Conservation (phyloP, 2,329 filamentous ascomycete species). For the Fusarium redolens region DNA sequence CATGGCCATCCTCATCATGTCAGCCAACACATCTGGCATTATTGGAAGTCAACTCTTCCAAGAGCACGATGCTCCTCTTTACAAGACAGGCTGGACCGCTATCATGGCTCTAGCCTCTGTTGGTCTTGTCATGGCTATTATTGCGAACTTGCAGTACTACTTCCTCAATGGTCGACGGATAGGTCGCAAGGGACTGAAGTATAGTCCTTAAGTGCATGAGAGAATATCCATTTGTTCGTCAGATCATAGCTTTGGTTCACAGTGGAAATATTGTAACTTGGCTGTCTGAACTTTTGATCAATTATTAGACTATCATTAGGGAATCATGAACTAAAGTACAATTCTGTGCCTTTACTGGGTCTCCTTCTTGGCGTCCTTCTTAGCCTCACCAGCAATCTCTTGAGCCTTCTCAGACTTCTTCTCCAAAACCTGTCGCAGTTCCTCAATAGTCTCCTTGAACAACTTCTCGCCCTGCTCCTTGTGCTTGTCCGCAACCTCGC, state of each 20-base stretch:
- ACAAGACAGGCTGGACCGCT: constrained; percentile 45
- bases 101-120: constrained; percentile 42
- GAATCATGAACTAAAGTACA: constrained; percentile 17
- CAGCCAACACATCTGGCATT: constrained; percentile 47
- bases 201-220: constrained; percentile 11
- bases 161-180: constrained; percentile 53
- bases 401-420: constrained; percentile 67
- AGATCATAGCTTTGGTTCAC: background rate
- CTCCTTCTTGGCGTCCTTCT: constrained; percentile 62
- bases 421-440: constrained; percentile 73
- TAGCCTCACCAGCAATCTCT: constrained; percentile 67
- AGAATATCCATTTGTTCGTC: background rate
- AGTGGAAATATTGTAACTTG: background rate
- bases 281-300: constrained; percentile 12
- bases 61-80: constrained; percentile 45
- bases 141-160: constrained; percentile 47
- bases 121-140: constrained; percentile 32
- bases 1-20: constrained; percentile 50
- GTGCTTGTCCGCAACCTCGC: constrained; percentile 74
- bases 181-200: constrained; percentile 22
- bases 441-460: constrained; percentile 74
- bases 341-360: constrained; percentile 47
- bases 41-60: constrained; percentile 48
- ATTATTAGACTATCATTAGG: constrained; percentile 25
- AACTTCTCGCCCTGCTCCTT: constrained; percentile 76